Evolutionary conservation across 768 basidiomycete species (phyloP), one percentile per base, ranked within the genome.

Genomic region (Phaeotremella fagi): DNA sequence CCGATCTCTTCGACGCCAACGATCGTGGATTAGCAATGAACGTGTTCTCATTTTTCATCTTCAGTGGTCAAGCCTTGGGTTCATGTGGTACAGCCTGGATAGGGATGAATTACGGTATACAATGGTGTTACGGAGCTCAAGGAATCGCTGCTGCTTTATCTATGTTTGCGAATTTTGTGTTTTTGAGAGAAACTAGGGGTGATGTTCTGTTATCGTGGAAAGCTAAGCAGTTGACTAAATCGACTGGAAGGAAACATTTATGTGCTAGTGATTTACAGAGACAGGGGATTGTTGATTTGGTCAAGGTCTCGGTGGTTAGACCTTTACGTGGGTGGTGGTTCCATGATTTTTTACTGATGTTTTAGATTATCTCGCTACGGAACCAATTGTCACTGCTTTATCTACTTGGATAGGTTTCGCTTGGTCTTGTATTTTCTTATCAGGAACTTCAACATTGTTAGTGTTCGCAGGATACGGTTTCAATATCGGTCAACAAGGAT

Each of bases 401-500:
- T 63, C 64, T 1, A 22, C 60, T 11, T 73, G 72, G 72, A 69
- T 73, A 16, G 72, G 66, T 1, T 70, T 73, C 46, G 61, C 63
- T 27, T 73, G 72, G 72, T 60, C 70, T 0, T 57, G 52, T 44
- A 52, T 73, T 43, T 73, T 71, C 59, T 49, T 73, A 7, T 61
- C 62, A 25, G 63, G 61, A 4, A 62, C 60, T 16, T 60, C 62
- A 12, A 48, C 55, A 18, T 38, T 59, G 4, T 51, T 70, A 14
- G 59, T 70, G 2, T 71, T 64, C 44, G 37, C 42, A 15, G 41
- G 57, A 16, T 73, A 68, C 50, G 71, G 71, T 20, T 70, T 66
- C 46, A 56, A 62, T 16, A 41, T 50, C 7, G 71, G 66, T 14
- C 54, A 63, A 43, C 50, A 57, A 4, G 68, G 65, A 0, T 55